Base-by-base conservation (phyloP, 2,329 filamentous ascomycete genomes). In the Zalaria sp. region DNA sequence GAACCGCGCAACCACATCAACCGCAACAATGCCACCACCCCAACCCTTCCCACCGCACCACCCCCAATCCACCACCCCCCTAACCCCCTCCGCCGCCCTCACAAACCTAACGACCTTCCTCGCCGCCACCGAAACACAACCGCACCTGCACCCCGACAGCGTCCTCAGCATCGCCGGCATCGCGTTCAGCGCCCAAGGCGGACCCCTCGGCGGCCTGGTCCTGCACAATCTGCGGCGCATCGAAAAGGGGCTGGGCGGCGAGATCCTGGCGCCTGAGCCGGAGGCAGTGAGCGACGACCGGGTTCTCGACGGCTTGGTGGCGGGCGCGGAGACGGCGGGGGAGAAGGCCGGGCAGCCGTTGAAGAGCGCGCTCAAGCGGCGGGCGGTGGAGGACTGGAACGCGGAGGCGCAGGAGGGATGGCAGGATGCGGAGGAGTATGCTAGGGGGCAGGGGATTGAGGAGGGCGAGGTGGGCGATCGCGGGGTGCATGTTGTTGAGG, bases 211-310 rank as follows among this genome's bases (percentile, higher is more conserved):
- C 35, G 64, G 66, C 5, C 58, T 73, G n/a, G 60, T 65, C 9
- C 59, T 76, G 40, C 68, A 72, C 52, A 69, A 73, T 49, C 53
- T 76, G 37, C 60, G 65, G 32, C 63, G 72, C 38, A 66, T 76
- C 5, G 68, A 69, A 47, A 65, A 66, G 4, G 72, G 72, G 0
- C 48, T 76, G 44, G 53, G 60, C 18, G 72, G 72, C 25, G 71
- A 75, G 55, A 63, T 61, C 46, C 52, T 73, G 26, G 66, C 59
- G 48, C 59, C 59, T 0, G 65, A 68, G 36, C 53, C 47, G 4
- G 51, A 49, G 25, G 18, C 37, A 39, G 26, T 32, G 27, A n/a
- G 11, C 31, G 8, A 38, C 45, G 43, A 46, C 27, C 37, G 40
- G 27, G 44, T 46, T n/a, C 29, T 32, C n/a, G 46, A 45, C 18